These are phyloP conservation scores for Mycena epipterygia DNA, from an alignment of 768 basidiomycete species.

Conservation along the genomic window DNA sequence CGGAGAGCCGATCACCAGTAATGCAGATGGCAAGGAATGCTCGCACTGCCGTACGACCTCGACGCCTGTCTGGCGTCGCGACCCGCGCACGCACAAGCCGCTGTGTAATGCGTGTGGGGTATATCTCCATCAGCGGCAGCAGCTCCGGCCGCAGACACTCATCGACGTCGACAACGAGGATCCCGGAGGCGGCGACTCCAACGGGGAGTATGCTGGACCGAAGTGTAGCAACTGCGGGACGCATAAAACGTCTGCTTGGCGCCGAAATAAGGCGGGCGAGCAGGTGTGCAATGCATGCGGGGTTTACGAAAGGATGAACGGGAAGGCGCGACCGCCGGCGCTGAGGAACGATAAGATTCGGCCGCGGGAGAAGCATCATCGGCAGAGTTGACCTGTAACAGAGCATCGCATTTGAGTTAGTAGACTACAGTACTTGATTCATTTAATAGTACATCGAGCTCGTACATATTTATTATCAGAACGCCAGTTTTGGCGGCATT, in stretches of 20 bases:
- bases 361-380: conserved; percentile 22
- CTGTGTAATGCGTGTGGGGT: conserved; percentile 29
- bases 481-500: too few relatives aligned
- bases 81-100: conserved; percentile 25
- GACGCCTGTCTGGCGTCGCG: conserved; percentile 29
- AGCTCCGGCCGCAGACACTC: conserved; percentile 1
- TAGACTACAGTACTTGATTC: too few relatives aligned
- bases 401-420: too few relatives aligned
- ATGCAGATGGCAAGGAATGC: not conserved
- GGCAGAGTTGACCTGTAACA: too few relatives aligned
- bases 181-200: not conserved
- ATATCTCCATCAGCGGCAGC: conserved; percentile 9
- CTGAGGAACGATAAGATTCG: conserved; percentile 27
- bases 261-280: conserved; percentile 10
- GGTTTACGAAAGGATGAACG: conserved; percentile 26
- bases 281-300: conserved; percentile 32
- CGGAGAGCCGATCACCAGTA: not conserved
- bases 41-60: conserved; percentile 24
- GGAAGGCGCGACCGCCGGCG: conserved; percentile 4
- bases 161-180: conserved; percentile 12
- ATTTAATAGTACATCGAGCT: too few relatives aligned
- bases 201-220: conserved; percentile 1
- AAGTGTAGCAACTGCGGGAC: conserved; percentile 25
- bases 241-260: conserved; percentile 22
- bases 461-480: too few relatives aligned